Percentiles rank a stretch among this genome's conserved stretches.
These are phyloP conservation scores for Urtica urens DNA, from an alignment of 306 rosid genomes.

Conservation along the genomic window DNA sequence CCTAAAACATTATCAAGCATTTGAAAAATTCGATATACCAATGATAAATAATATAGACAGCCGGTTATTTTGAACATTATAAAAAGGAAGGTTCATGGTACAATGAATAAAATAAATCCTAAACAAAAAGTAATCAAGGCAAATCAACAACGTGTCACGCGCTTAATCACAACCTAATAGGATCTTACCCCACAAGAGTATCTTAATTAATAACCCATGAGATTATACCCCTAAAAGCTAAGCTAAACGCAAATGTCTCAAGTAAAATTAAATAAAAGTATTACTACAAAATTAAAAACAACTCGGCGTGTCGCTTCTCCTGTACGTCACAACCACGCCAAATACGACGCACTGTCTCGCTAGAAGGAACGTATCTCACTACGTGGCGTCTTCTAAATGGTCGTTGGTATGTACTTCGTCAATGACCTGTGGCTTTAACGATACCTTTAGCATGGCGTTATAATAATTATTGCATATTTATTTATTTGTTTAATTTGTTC, in stretches of 20 bases:
- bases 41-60: too few species aligned
- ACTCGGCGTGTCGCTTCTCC: not conserved
- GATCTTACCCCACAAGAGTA: not conserved
- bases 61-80: too few species aligned
- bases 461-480: not conserved
- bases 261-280: too few species aligned
- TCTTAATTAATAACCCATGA: not conserved
- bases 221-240: not conserved
- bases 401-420: not conserved
- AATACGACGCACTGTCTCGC: slow-evolving; percentile 3
- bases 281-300: slow-evolving; percentile 1
- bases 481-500: slow-evolving; percentile 1
- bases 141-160: slow-evolving; percentile 1
- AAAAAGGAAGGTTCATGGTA: too few species aligned
- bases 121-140: not conserved
- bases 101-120: not conserved
- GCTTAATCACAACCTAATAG: not conserved
- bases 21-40: too few species aligned
- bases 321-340: slow-evolving; percentile 15
- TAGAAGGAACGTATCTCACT: not conserved
- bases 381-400: slow-evolving; percentile 18
- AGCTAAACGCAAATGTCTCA: not conserved
- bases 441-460: slow-evolving; percentile 1
- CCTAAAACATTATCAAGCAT: too few species aligned
- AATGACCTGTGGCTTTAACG: not conserved